phyloP scores from a whole-genome alignment of 2,329 filamentous ascomycete genomes.

The Tolypocladium paradoxum region DNA sequence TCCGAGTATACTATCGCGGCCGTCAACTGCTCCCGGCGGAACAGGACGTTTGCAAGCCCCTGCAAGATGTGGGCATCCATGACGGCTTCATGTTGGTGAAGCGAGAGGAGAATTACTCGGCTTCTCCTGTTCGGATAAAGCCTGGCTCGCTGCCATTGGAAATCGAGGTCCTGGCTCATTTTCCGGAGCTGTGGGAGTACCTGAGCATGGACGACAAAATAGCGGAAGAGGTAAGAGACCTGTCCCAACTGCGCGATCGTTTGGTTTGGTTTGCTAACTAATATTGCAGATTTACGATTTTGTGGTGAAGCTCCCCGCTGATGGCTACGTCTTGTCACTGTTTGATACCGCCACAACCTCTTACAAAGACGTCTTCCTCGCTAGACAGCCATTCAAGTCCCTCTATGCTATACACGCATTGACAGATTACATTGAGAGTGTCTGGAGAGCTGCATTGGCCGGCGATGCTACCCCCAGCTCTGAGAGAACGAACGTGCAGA shows the following conservation, averaged over 20 bases:
- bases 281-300: constrained; percentile 53
- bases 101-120: constrained; percentile 37
- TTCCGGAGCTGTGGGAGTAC: constrained; percentile 73
- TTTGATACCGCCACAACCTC: constrained; percentile 44
- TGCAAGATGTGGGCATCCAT: constrained; percentile 57
- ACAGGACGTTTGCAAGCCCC: constrained; percentile 45
- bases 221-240: constrained; percentile 49
- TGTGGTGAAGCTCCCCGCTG: constrained; percentile 57
- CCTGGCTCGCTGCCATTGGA: constrained; percentile 55
- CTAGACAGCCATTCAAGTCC: constrained; percentile 58
- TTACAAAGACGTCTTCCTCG: constrained; percentile 54
- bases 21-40: constrained; percentile 52
- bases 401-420: constrained; percentile 64
- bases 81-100: constrained; percentile 58
- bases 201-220: constrained; percentile 62
- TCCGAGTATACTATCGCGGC: constrained; percentile 62
- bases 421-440: constrained; percentile 43
- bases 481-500: neutral
- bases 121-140: constrained; percentile 32
- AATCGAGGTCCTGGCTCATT: constrained; percentile 68
- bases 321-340: constrained; percentile 48
- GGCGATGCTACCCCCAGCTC: neutral
- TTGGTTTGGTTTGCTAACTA: constrained; percentile 7
- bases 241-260: neutral
- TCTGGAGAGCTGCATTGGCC: constrained; percentile 18